Conservation (phyloP, 1,284 basidiomycete species). For the Pseudozyma sp. region DNA sequence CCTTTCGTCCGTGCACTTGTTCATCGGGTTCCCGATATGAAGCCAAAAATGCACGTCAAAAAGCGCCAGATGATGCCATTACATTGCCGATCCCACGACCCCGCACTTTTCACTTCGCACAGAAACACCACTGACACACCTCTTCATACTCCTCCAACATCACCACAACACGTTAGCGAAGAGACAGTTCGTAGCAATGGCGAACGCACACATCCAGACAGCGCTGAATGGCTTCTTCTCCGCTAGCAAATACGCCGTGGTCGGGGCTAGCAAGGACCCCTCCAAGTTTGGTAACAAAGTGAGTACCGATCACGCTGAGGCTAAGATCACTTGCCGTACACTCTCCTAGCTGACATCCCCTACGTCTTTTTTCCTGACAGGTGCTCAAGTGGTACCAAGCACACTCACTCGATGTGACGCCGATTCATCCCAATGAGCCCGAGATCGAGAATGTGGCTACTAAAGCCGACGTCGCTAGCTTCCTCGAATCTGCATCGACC, state of each 20-base stretch:
- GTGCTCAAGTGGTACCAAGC: slow-evolving; percentile 65
- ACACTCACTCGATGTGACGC: slow-evolving; percentile 51
- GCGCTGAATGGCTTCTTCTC: slow-evolving; percentile 55
- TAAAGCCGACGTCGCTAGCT: slow-evolving; percentile 24
- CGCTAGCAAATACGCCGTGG: slow-evolving; percentile 57
- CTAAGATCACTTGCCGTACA: neutral
- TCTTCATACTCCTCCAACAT: neutral
- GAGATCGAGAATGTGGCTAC: slow-evolving; percentile 50
- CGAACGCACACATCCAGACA: slow-evolving; percentile 34
- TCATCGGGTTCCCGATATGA: slow-evolving; percentile 24
- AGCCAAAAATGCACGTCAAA: too few relatives aligned
- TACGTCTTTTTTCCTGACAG: slow-evolving; percentile 10
- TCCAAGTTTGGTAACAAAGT: slow-evolving; percentile 66
- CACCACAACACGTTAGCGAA: neutral
- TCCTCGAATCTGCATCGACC: slow-evolving; percentile 29
- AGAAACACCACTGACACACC: neutral
- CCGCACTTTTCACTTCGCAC: neutral
- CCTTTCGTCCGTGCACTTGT: slow-evolving; percentile 4
- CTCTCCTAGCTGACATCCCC: neutral
- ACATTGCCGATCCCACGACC: slow-evolving; percentile 15
- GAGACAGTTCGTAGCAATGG: slow-evolving; percentile 18
- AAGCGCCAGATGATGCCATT: slow-evolving; percentile 17
- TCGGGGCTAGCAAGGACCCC: slow-evolving; percentile 62
- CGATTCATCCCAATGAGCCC: slow-evolving; percentile 61
- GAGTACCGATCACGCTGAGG: neutral